phyloP scores from a whole-genome alignment of 1,284 basidiomycete genomes.

The Ustanciosporium gigantosporum region DNA sequence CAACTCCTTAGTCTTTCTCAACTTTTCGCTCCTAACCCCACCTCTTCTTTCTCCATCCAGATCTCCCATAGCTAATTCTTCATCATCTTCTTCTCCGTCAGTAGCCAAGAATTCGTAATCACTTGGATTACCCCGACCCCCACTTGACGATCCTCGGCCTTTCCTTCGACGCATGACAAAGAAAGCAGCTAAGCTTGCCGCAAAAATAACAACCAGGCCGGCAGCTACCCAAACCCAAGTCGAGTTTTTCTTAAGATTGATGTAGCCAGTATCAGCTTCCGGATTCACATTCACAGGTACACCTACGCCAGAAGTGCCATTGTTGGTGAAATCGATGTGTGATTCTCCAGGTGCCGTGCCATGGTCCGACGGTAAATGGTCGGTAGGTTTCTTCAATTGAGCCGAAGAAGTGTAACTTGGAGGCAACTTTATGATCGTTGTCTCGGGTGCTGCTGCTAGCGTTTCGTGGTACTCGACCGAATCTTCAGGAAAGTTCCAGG shows the following conservation, averaged over 20 bases:
- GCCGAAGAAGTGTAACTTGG: constrained; percentile 60
- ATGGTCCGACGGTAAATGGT: constrained; percentile 82
- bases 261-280: constrained; percentile 77
- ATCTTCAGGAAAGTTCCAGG: constrained; percentile 57
- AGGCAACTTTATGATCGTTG: constrained; percentile 42
- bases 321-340: constrained; percentile 59
- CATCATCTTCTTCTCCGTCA: constrained; percentile 70
- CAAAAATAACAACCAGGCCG: constrained; percentile 73
- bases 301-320: constrained; percentile 41
- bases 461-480: constrained; percentile 59
- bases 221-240: constrained; percentile 83
- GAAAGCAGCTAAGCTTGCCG: constrained; percentile 68
- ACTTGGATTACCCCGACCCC: constrained; percentile 37
- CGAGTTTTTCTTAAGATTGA: constrained; percentile 74
- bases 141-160: constrained; percentile 23
- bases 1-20: constrained; percentile 58
- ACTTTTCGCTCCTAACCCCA: constrained; percentile 16
- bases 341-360: constrained; percentile 63
- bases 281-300: constrained; percentile 59
- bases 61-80: constrained; percentile 65
- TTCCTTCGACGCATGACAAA: constrained; percentile 68
- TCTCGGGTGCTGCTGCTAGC: constrained; percentile 65
- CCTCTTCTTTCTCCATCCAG: constrained; percentile 40
- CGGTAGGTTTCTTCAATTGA: constrained; percentile 74
- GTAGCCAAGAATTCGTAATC: constrained; percentile 72